Evolutionary conservation across 139 green algal species (phyloP).

Genomic region (Chlamydomonas incerta): DNA sequence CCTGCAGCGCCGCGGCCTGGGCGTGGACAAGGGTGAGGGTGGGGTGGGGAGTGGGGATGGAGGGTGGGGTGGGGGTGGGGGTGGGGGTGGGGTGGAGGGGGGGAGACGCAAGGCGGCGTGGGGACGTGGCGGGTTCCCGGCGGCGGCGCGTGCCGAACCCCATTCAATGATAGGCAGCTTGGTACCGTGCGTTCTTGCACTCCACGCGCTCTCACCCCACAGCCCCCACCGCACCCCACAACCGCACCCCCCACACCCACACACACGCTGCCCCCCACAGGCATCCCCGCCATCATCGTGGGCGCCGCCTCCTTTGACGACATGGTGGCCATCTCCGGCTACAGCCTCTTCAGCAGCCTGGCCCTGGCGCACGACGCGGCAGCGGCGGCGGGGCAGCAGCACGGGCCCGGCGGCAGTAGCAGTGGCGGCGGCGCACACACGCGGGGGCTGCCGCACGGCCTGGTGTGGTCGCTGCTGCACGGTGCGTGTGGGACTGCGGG

Average conservation of each 20-base stretch:
- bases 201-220: no score
- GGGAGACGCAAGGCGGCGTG: no score
- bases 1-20: conserved; percentile 79
- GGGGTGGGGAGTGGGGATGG: neutral
- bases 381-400: neutral
- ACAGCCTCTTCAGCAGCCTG: conserved; percentile 83
- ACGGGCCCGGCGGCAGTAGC: neutral
- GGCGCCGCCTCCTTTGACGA: conserved; percentile 90
- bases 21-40: conserved; percentile 64
- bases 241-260: no score
- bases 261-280: conserved; percentile 10
- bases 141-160: no score
- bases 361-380: conserved; percentile 52
- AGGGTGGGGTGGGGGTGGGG: neutral
- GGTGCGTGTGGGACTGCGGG: no score
- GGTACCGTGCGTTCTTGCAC: no score
- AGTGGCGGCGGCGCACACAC: neutral
- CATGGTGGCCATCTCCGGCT: conserved; percentile 88
- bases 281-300: conserved; percentile 86
- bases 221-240: no score
- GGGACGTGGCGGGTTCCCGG: no score
- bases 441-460: neutral
- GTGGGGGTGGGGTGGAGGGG: conserved; percentile 39
- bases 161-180: no score
- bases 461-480: neutral